Conservation (phyloP, 2,329 filamentous ascomycete species). For the Coleophoma eucalyptorum region DNA sequence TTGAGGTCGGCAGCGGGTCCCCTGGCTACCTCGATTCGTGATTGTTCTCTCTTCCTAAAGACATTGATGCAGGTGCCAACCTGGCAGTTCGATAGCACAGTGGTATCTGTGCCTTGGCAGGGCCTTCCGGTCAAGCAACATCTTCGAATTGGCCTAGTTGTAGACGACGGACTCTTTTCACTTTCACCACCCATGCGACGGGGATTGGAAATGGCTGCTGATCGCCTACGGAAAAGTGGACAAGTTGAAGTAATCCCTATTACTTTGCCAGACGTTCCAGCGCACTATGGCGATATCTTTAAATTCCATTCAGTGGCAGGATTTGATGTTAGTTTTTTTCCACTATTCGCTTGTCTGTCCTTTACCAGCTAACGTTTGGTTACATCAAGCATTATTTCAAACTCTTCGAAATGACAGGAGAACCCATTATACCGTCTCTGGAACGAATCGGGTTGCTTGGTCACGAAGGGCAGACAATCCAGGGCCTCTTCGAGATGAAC, state of each 20-base stretch:
- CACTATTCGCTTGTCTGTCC: too few relatives aligned
- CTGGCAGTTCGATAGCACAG: constrained; percentile 35
- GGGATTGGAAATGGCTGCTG: constrained; percentile 35
- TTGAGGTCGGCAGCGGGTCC: constrained; percentile 42
- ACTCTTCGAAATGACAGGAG: constrained; percentile 40
- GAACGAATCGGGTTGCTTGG: constrained; percentile 25
- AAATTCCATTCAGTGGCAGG: too few relatives aligned
- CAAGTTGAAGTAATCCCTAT: constrained; percentile 54
- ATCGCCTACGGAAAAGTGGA: constrained; percentile 27
- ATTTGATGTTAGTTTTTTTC: too few relatives aligned
- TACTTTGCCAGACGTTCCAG: constrained; percentile 35
- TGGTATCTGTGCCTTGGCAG: constrained; percentile 12
- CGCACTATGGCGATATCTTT: constrained; percentile 35
- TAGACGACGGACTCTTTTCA: constrained; percentile 41
- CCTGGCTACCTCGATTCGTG: constrained; percentile 38
- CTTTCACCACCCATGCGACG: constrained; percentile 46
- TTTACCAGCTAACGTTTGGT: constrained; percentile 42
- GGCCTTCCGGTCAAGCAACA: constrained; percentile 3
- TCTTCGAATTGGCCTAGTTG: constrained; percentile 24
- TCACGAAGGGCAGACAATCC: constrained; percentile 9
- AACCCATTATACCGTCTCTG: constrained; percentile 46
- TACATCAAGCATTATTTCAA: constrained; percentile 32
- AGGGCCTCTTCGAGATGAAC: constrained; percentile 22
- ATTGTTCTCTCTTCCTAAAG: constrained; percentile 41
- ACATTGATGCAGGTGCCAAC: constrained; percentile 44